phyloP scores from a whole-genome alignment of 352 stramenopile genomes.

The Phytophthora kernoviae region DNA sequence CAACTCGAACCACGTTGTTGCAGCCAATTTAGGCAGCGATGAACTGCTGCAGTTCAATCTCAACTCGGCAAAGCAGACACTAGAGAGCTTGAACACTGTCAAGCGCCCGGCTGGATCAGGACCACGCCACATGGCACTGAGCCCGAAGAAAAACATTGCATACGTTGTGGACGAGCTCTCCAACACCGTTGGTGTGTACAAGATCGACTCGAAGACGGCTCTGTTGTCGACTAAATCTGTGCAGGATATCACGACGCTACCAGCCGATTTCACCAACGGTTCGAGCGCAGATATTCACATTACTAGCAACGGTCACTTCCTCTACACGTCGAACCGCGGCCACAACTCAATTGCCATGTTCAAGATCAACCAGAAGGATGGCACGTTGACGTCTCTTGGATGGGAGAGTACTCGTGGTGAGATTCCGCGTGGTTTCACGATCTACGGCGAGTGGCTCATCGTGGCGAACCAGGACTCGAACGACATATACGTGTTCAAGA shows the following conservation, averaged over 20 bases:
- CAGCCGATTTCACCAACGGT: constrained; percentile 33
- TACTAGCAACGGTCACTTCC: constrained; percentile 54
- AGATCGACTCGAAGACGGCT: constrained; percentile 30
- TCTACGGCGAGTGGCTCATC: constrained; percentile 57
- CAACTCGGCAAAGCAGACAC: constrained; percentile 38
- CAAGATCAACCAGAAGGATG: constrained; percentile 32
- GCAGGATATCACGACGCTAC: constrained; percentile 65
- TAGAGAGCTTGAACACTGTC: constrained; percentile 30
- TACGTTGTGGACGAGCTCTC: constrained; percentile 71
- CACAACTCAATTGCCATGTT: constrained; percentile 74
- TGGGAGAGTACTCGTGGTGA: constrained; percentile 50
- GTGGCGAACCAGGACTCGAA: constrained; percentile 70
- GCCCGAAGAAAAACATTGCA: constrained; percentile 43
- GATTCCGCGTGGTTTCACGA: constrained; percentile 47
- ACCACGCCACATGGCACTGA: constrained; percentile 69
- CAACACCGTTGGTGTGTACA: constrained; percentile 66
- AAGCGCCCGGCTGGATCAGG: constrained; percentile 44
- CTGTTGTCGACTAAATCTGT: constrained; percentile 31
- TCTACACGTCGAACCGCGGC: constrained; percentile 72
- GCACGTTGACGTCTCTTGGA: constrained; percentile 40
- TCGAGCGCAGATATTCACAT: constrained; percentile 58
- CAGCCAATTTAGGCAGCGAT: constrained; percentile 68
- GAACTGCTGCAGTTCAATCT: constrained; percentile 58
- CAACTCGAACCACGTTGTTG: constrained; percentile 45
- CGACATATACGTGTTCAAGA: constrained; percentile 58